A percentile compares a stretch with the other conserved stretches of the same genome.
phyloP scores from a whole-genome alignment of 73 alveolate genomes.

The Halteria grandinella region DNA sequence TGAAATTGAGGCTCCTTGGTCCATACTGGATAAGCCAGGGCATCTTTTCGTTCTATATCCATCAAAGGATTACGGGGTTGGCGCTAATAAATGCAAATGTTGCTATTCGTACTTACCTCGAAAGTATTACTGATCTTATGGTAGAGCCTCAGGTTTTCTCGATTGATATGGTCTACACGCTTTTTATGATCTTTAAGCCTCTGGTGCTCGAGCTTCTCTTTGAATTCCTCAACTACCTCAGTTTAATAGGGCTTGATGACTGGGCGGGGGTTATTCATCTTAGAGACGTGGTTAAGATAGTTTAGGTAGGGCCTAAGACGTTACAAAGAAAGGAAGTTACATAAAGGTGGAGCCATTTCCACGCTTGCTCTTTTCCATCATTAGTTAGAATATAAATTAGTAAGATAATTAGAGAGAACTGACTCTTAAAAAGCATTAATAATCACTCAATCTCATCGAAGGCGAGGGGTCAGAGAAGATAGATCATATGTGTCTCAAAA shows the following conservation, averaged over 20 bases:
- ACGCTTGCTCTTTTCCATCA: constrained; percentile 38
- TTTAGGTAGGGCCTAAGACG: constrained; percentile 18
- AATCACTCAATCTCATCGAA: too few relatives aligned
- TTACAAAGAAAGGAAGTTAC: neutral
- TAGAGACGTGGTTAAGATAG: constrained; percentile 29
- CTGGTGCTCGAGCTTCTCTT: neutral
- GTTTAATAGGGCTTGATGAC: constrained; percentile 24
- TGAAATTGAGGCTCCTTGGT: constrained; percentile 28
- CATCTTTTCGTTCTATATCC: constrained; percentile 33
- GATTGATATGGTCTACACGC: neutral
- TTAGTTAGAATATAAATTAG: too few relatives aligned
- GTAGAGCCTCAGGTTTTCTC: constrained; percentile 27
- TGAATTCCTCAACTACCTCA: neutral
- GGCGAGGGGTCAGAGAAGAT: too few relatives aligned
- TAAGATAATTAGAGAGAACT: too few relatives aligned
- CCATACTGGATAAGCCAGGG: constrained; percentile 9
- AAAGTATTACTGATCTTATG: constrained; percentile 3
- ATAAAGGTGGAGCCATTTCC: constrained; percentile 45
- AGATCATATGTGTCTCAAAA: too few relatives aligned
- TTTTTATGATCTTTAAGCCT: neutral
- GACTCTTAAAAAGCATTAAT: too few relatives aligned
- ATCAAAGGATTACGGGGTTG: too few relatives aligned
- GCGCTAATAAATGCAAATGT: neutral
- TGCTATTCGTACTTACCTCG: neutral
- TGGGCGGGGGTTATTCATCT: constrained; percentile 5